Percentiles rank a stretch among this genome's conserved stretches.
Conservation (phyloP, 352 stramenopile genomes). For the Halophytophthora batemanensis region DNA sequence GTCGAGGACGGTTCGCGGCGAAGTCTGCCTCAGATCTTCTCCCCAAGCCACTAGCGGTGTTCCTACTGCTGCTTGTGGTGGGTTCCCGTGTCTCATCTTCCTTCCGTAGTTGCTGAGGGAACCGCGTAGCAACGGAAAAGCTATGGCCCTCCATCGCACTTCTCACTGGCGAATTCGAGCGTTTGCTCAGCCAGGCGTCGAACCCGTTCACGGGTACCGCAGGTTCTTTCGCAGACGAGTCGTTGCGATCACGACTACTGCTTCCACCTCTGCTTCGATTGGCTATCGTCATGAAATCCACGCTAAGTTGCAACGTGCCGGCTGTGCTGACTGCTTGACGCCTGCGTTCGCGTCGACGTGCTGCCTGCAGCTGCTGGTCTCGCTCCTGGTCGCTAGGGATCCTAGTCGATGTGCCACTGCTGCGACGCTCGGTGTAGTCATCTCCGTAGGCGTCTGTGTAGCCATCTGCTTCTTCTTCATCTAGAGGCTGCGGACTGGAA, state of each 20-base stretch:
- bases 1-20: not conserved
- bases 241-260: not conserved
- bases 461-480: slow-evolving; percentile 4
- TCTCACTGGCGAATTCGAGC: slow-evolving; percentile 10
- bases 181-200: slow-evolving; percentile 37
- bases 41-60: not conserved
- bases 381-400: slow-evolving; percentile 5
- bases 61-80: not conserved
- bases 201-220: slow-evolving; percentile 32
- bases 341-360: slow-evolving; percentile 4
- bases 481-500: not conserved
- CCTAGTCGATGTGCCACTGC: not conserved
- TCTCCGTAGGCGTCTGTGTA: too few species aligned
- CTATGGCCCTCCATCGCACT: slow-evolving; percentile 4
- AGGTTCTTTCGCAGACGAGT: slow-evolving; percentile 1
- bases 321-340: slow-evolving; percentile 6
- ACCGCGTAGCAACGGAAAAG: slow-evolving; percentile 7
- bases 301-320: not conserved
- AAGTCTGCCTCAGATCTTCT: not conserved
- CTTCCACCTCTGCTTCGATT: slow-evolving; percentile 1
- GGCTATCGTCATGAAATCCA: not conserved
- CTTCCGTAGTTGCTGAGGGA: slow-evolving; percentile 11
- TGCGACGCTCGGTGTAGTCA: too few species aligned
- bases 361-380: slow-evolving; percentile 11
- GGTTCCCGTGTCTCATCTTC: slow-evolving; percentile 11